Evolutionary conservation across 352 stramenopile genomes (phyloP).

Genomic region (Plasmopara viticola): DNA sequence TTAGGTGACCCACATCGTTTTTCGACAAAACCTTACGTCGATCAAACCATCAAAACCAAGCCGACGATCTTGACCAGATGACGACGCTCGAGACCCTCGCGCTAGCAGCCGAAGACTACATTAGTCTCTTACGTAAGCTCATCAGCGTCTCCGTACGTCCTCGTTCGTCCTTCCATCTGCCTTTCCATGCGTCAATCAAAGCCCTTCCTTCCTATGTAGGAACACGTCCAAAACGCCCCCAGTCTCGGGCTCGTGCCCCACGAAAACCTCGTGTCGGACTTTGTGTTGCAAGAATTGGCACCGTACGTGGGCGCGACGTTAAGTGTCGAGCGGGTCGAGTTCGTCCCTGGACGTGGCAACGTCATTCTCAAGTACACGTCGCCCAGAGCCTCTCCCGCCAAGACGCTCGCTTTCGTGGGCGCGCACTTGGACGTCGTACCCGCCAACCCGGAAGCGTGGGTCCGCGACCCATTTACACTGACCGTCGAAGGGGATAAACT

Average conservation of each 20-base stretch:
- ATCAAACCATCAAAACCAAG: too few species aligned
- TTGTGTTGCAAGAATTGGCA: constrained; percentile 79
- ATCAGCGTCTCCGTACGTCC: constrained; percentile 45
- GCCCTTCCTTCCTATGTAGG: constrained; percentile 13
- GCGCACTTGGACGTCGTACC: constrained; percentile 91
- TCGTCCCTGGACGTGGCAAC: constrained; percentile 81
- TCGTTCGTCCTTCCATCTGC: not conserved
- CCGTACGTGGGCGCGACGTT: constrained; percentile 67
- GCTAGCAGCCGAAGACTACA: constrained; percentile 54
- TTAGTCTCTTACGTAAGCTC: constrained; percentile 69
- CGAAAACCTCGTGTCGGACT: constrained; percentile 80
- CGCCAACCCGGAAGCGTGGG: constrained; percentile 88
- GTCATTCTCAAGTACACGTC: constrained; percentile 88
- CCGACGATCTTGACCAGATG: constrained; percentile 2
- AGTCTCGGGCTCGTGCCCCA: constrained; percentile 40
- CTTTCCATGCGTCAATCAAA: not conserved
- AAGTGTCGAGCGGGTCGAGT: constrained; percentile 73
- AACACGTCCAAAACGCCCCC: constrained; percentile 47
- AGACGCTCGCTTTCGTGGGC: constrained; percentile 84
- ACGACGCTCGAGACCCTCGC: constrained; percentile 25
- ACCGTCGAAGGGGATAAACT: constrained; percentile 88
- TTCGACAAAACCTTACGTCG: too few species aligned
- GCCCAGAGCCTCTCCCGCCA: constrained; percentile 32
- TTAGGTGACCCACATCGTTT: too few species aligned
- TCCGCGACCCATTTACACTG: constrained; percentile 84